Conservation (phyloP, 2,329 filamentous ascomycete genomes). For the Moelleriella libera region DNA sequence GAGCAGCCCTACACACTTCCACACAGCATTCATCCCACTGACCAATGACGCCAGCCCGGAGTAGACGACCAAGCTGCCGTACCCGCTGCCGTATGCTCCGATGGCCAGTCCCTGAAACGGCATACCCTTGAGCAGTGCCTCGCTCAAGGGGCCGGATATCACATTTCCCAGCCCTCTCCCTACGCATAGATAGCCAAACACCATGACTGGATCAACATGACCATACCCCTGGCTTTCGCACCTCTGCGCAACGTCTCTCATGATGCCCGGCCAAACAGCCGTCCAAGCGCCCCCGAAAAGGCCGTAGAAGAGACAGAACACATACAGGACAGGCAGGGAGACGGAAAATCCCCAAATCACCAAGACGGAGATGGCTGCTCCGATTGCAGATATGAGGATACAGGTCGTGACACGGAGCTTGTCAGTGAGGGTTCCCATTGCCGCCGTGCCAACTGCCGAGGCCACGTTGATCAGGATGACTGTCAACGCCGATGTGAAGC, state of each 20-base stretch:
- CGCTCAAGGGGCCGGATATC: constrained; percentile 36
- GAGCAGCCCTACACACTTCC: background rate
- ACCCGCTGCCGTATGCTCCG: constrained; percentile 34
- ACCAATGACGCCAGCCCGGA: constrained; percentile 21
- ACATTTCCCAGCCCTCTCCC: constrained; percentile 46
- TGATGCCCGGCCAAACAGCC: constrained; percentile 41
- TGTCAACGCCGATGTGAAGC: constrained; percentile 23
- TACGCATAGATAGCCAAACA: constrained; percentile 38
- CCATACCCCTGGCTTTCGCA: background rate
- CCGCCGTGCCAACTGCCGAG: constrained; percentile 36
- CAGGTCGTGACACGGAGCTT: constrained; percentile 31
- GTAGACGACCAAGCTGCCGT: constrained; percentile 39
- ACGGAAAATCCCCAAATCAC: constrained; percentile 43
- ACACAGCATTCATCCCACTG: background rate
- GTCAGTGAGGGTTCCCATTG: constrained; percentile 38
- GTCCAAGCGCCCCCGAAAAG: constrained; percentile 47
- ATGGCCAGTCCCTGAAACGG: constrained; percentile 23
- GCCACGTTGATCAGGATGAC: constrained; percentile 41
- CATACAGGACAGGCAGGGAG: constrained; percentile 33
- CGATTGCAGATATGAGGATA: constrained; percentile 36
- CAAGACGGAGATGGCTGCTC: constrained; percentile 36
- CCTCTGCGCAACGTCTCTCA: constrained; percentile 19
- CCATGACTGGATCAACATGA: constrained; percentile 27
- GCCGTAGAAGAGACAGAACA: constrained; percentile 48
- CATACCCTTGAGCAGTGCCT: constrained; percentile 27